Conservation (phyloP, 1,139 yeast species). For the Insectozyma bohioensis region DNA sequence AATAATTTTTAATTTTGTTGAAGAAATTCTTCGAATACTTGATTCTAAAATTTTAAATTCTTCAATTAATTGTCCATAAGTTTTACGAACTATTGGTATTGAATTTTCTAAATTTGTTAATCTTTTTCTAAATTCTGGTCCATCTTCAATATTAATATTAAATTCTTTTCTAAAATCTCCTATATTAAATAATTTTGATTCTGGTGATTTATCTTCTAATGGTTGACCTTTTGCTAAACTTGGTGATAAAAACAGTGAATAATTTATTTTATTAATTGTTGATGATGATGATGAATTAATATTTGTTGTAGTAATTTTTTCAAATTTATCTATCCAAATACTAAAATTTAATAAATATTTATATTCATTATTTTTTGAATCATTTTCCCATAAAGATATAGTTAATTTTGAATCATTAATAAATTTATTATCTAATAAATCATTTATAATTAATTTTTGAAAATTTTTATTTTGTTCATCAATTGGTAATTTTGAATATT, state of each 20-base stretch:
- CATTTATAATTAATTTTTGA: slow-evolving; percentile 34
- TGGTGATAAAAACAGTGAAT: slow-evolving; percentile 6
- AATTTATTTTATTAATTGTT: slow-evolving; percentile 5
- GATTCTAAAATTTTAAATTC: slow-evolving; percentile 34
- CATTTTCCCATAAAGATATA: slow-evolving; percentile 31
- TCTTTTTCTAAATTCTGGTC: slow-evolving; percentile 69
- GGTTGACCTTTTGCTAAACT: slow-evolving; percentile 9
- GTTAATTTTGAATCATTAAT: slow-evolving; percentile 24
- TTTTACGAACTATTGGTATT: slow-evolving; percentile 47
- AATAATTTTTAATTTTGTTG: slow-evolving; percentile 22
- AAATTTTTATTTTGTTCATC: slow-evolving; percentile 18
- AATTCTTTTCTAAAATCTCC: slow-evolving; percentile 31
- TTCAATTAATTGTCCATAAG: slow-evolving; percentile 33
- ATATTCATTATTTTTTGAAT: slow-evolving; percentile 18
- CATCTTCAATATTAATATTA: slow-evolving; percentile 55
- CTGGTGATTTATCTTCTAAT: slow-evolving; percentile 8
- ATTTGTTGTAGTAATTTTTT: not conserved
- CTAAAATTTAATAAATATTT: slow-evolving; percentile 27
- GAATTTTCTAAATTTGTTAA: slow-evolving; percentile 54
- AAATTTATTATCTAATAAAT: slow-evolving; percentile 20
- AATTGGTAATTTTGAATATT: slow-evolving; percentile 27
- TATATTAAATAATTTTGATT: slow-evolving; percentile 11
- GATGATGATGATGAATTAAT: not conserved
- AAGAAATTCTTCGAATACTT: slow-evolving; percentile 19
- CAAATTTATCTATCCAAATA: slow-evolving; percentile 28